Percentiles rank a stretch among this genome's conserved stretches.
phyloP scores from a whole-genome alignment of 2,329 filamentous ascomycete species.

The Calonectria multiphialidica region DNA sequence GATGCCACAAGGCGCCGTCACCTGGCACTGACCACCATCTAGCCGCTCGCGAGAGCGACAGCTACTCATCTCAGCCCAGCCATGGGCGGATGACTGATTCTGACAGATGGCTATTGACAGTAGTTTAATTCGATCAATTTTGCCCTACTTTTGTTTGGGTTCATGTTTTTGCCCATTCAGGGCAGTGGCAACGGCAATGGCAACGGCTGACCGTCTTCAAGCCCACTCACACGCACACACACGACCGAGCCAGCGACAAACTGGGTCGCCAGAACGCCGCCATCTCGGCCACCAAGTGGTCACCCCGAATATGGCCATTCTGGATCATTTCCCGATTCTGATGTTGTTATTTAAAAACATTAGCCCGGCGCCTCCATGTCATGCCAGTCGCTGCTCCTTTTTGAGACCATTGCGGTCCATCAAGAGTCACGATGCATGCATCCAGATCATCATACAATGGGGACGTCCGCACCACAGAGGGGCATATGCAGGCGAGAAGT shows the following conservation, averaged over 20 bases:
- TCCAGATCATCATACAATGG: not conserved
- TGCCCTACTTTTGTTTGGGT: not conserved
- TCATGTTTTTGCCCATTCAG: not conserved
- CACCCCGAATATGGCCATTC: conserved; percentile 13
- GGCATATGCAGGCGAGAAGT: conserved; percentile 15
- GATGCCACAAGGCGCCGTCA: conserved; percentile 29
- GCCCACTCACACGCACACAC: not conserved
- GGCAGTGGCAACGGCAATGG: not conserved
- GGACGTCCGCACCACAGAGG: not conserved
- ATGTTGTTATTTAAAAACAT: not conserved
- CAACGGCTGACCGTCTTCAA: conserved; percentile 19
- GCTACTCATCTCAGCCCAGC: conserved; percentile 7
- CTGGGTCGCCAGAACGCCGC: conserved; percentile 9
- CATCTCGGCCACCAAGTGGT: conserved; percentile 7
- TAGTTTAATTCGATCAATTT: not conserved
- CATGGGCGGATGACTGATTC: conserved; percentile 3
- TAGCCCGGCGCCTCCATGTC: not conserved
- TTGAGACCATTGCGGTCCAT: not conserved
- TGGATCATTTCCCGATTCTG: conserved; percentile 17
- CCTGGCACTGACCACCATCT: conserved; percentile 23
- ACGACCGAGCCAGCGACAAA: conserved; percentile 3
- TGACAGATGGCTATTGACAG: conserved; percentile 16
- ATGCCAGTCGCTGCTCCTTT: not conserved
- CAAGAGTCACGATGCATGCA: not conserved
- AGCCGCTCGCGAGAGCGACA: not conserved